Conservation (phyloP, 805 yeast species). For the Candida silvatica region DNA sequence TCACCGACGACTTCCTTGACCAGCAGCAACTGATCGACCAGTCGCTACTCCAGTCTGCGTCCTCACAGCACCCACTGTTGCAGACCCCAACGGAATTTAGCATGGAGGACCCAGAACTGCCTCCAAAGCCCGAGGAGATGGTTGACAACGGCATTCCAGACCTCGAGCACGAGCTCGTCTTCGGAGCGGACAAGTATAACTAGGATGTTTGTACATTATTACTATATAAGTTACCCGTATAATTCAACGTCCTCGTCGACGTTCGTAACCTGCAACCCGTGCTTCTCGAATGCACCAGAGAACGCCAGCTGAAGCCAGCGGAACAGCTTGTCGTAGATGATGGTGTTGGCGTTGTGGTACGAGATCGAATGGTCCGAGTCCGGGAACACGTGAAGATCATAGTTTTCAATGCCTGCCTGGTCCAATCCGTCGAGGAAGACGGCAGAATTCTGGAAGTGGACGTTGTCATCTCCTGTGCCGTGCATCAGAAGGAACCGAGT, state of each 20-base stretch:
- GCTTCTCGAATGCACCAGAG: slow-evolving; percentile 32
- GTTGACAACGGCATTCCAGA: slow-evolving; percentile 28
- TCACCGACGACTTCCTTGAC: slow-evolving; percentile 15
- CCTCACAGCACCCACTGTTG: slow-evolving; percentile 19
- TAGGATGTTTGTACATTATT: background rate
- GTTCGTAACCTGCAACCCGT: slow-evolving; percentile 1
- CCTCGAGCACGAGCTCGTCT: slow-evolving; percentile 58
- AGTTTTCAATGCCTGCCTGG: slow-evolving; percentile 69
- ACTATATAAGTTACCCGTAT: slow-evolving; percentile 10
- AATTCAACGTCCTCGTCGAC: slow-evolving; percentile 9
- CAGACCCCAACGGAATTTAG: slow-evolving; percentile 36
- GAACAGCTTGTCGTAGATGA: slow-evolving; percentile 60
- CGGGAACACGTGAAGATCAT: slow-evolving; percentile 71
- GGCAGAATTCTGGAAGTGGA: slow-evolving; percentile 85
- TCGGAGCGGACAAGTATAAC: slow-evolving; percentile 50
- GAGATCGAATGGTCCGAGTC: slow-evolving; percentile 71
- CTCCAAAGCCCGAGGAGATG: slow-evolving; percentile 58
- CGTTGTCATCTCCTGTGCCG: slow-evolving; percentile 97
- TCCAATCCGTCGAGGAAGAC: slow-evolving; percentile 71
- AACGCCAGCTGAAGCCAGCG: slow-evolving; percentile 61
- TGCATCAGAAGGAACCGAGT: slow-evolving; percentile 82
- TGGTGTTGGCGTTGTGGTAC: slow-evolving; percentile 63
- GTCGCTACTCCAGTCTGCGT: background rate
- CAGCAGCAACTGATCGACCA: too few species aligned
- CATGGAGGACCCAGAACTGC: slow-evolving; percentile 42